A percentile compares a stretch with the other conserved stretches of the same genome.
Conservation (phyloP, 257 asterid species). For the Coffea eugenioides region DNA sequence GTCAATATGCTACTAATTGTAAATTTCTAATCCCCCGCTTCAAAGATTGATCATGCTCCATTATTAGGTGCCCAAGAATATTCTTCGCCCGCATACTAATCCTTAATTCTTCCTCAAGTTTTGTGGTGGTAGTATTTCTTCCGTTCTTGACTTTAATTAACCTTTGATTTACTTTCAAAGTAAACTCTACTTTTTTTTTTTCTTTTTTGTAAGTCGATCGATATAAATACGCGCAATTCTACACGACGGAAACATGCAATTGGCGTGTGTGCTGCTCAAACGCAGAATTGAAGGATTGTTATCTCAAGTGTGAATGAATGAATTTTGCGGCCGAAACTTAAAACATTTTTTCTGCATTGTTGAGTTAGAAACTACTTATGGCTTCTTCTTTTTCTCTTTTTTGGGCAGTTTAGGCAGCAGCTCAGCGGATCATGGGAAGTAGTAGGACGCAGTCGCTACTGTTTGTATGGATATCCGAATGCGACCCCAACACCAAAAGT, state of each 20-base stretch:
- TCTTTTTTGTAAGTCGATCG: no score
- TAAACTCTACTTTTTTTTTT: background rate
- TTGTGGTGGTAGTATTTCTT: background rate
- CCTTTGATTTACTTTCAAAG: background rate
- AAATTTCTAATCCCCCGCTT: background rate
- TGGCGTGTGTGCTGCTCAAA: no score
- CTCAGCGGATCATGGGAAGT: no score
- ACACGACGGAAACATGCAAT: no score
- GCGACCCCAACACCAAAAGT: constrained; percentile 12
- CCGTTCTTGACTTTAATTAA: background rate
- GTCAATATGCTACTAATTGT: background rate
- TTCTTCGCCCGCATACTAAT: background rate
- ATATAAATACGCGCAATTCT: background rate
- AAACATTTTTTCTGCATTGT: no score
- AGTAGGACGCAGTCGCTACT: no score
- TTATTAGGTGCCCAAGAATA: constrained; percentile 2
- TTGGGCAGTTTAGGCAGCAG: no score
- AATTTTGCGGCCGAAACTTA: no score
- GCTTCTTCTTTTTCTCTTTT: no score
- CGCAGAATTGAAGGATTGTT: background rate
- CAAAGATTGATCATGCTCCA: background rate
- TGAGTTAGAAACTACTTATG: no score
- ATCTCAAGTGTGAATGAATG: background rate
- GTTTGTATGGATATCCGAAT: background rate
- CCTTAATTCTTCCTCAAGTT: background rate